Base-by-base conservation (phyloP, 2,329 filamentous ascomycete species). In the Colletotrichum sansevieriae region DNA sequence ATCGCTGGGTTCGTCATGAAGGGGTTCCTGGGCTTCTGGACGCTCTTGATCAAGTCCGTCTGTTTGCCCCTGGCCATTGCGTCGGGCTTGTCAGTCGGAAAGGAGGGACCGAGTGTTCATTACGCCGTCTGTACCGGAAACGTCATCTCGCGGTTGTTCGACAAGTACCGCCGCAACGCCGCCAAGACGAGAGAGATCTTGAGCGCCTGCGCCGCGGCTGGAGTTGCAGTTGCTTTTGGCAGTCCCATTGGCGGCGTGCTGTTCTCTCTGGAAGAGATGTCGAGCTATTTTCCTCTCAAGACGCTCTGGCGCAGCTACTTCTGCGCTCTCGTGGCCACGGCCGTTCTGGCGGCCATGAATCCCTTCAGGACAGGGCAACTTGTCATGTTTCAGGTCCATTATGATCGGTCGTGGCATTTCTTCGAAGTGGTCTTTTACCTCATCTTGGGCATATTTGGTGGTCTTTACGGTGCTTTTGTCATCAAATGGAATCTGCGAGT, bases 1-100 rank as follows among this genome's bases (percentile, higher is more conserved):
- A 97, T 99, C 76, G 96, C 95, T 4, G 96, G 96, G 3, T 99
- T 99, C 78, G 93, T 98, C 57, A 99, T 99, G 96, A 98, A 98
- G 80, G 96, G 95, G 0, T 99, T 99, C 76, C 86, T 99, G 15
- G 94, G 95, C 20, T 91, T 91, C 74, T 94, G 94, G 88, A 98
- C 96, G 5, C 84, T 99, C 37, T 79, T 96, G 69, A 98, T 99
- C 82, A 99, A 99, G 82, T 97, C 94, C 0, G 88, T 98, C 63
- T 93, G 92, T 25, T 83, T 99, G 55, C 96, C 96, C 1, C 84
- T 99, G 51, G 93, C 95, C 49, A 99, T 99, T 77, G 95, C 92
- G 12, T 98, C 95, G 1, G 96, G 96, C 2, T 83, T 99, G 25
- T 97, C 94, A 0, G 94, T 99, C 12, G 96, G 96, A 63, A 99